A percentile compares a stretch with the other conserved stretches of the same genome.
These are phyloP conservation scores for bread wheat (Triticum aestivum) DNA, from an alignment of 176 grass and related monocot species.

Conservation along the genomic window DNA sequence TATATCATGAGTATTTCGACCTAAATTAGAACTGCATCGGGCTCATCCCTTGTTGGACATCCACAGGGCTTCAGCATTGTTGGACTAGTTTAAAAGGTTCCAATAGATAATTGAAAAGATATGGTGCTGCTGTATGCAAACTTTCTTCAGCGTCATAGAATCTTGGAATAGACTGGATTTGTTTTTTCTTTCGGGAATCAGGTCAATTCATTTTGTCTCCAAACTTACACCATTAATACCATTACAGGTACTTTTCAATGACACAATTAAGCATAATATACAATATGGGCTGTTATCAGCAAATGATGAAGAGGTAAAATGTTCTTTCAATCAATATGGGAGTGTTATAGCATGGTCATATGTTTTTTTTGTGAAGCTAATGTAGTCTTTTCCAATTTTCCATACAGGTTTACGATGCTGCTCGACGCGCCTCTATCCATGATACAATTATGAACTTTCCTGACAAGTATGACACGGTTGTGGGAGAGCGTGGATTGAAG, in stretches of 20 bases:
- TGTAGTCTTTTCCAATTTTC: slow-evolving; percentile 8
- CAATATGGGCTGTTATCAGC: slow-evolving; percentile 86
- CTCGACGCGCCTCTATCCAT: slow-evolving; percentile 77
- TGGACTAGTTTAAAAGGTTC: neutral
- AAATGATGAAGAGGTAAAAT: slow-evolving; percentile 82
- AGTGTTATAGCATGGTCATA: slow-evolving; percentile 4
- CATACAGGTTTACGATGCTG: slow-evolving; percentile 79
- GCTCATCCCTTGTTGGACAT: neutral
- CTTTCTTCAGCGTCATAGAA: neutral
- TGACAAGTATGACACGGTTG: slow-evolving; percentile 83
- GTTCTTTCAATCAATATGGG: slow-evolving; percentile 36
- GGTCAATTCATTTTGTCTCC: neutral
- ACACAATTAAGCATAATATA: slow-evolving; percentile 98
- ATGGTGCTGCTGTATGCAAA: neutral
- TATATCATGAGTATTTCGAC: neutral
- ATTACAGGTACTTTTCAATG: slow-evolving; percentile 96
- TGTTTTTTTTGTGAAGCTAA: slow-evolving; percentile 27
- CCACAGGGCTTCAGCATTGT: no score
- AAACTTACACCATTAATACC: slow-evolving; percentile 26
- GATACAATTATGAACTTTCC: slow-evolving; percentile 95
- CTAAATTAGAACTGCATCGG: no score
- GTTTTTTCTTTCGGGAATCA: neutral
- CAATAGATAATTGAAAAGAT: neutral
- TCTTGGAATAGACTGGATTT: neutral
- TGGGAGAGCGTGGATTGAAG: slow-evolving; percentile 97